Percentiles rank a stretch among this genome's conserved stretches.
Evolutionary conservation across 2,329 filamentous ascomycete species (phyloP).

Genomic region (Westerdykella aurantiaca): DNA sequence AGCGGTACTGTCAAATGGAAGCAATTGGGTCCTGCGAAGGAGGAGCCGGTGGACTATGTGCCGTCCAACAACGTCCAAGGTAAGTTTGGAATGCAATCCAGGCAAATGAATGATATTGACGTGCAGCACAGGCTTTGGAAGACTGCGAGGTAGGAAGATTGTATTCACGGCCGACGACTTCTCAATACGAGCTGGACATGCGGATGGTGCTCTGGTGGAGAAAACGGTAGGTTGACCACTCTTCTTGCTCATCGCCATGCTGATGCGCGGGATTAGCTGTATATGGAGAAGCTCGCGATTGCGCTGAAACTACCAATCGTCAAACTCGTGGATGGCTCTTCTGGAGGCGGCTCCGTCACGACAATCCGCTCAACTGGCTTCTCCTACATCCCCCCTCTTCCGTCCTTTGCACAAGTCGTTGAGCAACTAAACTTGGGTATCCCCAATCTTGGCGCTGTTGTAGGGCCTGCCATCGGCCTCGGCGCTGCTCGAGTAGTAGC

Average conservation of each 20-base stretch:
- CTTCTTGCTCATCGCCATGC: background rate
- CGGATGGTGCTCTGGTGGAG: constrained; percentile 54
- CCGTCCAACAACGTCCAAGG: constrained; percentile 60
- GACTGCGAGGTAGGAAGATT: constrained; percentile 49
- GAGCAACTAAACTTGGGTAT: constrained; percentile 58
- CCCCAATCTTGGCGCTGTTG: constrained; percentile 57
- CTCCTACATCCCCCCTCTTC: constrained; percentile 56
- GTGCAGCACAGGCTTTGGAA: constrained; percentile 40
- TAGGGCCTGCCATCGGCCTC: constrained; percentile 59
- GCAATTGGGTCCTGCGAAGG: constrained; percentile 40
- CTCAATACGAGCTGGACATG: constrained; percentile 57
- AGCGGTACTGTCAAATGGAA: constrained; percentile 57
- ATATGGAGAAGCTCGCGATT: constrained; percentile 57
- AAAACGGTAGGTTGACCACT: constrained; percentile 42
- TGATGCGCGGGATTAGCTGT: constrained; percentile 37
- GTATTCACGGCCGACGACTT: constrained; percentile 62
- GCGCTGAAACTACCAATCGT: constrained; percentile 54
- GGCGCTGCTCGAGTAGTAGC: constrained; percentile 57
- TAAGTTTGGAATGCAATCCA: constrained; percentile 3
- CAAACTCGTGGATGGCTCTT: constrained; percentile 60
- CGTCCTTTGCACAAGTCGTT: constrained; percentile 48
- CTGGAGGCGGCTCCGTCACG: constrained; percentile 58
- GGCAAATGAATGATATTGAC: constrained; percentile 3
- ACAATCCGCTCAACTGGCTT: constrained; percentile 52
- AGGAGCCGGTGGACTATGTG: constrained; percentile 48